Base-by-base conservation (phyloP, 257 asterid species). In the Plantago elongata region DNA sequence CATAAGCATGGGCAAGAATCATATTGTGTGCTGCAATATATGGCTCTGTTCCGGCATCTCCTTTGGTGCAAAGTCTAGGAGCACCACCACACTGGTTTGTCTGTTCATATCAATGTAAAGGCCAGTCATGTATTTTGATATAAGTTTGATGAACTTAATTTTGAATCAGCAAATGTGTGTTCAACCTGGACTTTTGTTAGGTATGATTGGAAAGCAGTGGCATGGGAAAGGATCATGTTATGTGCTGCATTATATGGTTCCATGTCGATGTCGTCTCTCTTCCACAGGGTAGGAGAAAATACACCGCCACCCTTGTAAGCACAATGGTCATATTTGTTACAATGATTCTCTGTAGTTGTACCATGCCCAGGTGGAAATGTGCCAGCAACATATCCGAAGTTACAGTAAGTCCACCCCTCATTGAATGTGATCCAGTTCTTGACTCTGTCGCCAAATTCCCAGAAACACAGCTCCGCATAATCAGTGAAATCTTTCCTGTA, bases 1-100 rank as follows among this genome's bases (percentile, higher is more conserved):
- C 77, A 13, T 65, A 46, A 9, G 77, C 76, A 70, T 75, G 80
- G 27, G 77, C 72, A 18, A 72, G 77, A 60, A 67, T 67, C 60
- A 71, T 27, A 44, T 69, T 61, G 50, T 76, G 81, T 15, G 75
- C 75, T 2, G 57, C 78, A 3, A 61, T 17, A 38, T 76, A 76
- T 7, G 81, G 75, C 60, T 76, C 78, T 11, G 66, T 76, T 11
- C 42, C 75, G 12, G 81, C 61, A 46, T 76, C 63, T 7, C 81
- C 78, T 2, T 54, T 5, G 0, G 70, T 66, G 37, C 27, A 40
- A 16, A 17, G 50, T 29, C 63, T 58, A 15, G 63, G 29, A 5
- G 11, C 34, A 52, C 58, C 58, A 52, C 40, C 40, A 52, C 58
- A 34, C 40, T 52, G 40, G 40, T 34, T 34, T 6, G 5, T 7